These are phyloP conservation scores for Pseudogymnoascus sp. DNA, from an alignment of 2,329 filamentous ascomycete species.

Conservation along the genomic window DNA sequence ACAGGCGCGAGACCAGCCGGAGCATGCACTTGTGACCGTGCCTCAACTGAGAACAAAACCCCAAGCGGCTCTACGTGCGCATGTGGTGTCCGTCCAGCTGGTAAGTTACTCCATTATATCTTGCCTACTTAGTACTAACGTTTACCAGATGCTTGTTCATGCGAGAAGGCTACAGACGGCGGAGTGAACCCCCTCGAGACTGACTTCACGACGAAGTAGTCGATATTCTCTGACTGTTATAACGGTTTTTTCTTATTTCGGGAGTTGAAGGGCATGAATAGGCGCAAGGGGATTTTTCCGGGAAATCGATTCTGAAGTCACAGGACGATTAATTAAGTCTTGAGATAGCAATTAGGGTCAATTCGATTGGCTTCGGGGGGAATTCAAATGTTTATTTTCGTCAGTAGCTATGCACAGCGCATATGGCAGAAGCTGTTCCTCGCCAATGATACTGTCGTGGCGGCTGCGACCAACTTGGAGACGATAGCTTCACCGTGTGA, in stretches of 20 bases:
- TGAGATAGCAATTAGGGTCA: neutral
- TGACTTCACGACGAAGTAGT: conserved; percentile 69
- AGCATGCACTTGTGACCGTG: conserved; percentile 72
- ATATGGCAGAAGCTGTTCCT: neutral
- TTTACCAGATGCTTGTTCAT: conserved; percentile 61
- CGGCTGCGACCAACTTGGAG: neutral
- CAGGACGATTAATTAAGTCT: neutral
- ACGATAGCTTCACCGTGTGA: neutral
- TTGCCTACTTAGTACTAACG: conserved; percentile 12
- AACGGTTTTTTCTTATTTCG: neutral
- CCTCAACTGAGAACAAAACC: conserved; percentile 59
- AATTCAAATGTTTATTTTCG: conserved; percentile 6
- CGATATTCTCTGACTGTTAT: neutral
- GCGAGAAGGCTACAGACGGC: conserved; percentile 61
- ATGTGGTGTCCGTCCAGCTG: conserved; percentile 66
- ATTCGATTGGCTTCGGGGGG: neutral
- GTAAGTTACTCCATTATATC: conserved; percentile 38
- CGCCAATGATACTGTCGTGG: neutral
- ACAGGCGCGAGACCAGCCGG: conserved; percentile 60
- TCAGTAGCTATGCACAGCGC: neutral
- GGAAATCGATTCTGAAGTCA: neutral
- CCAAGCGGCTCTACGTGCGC: conserved; percentile 55
- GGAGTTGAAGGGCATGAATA: neutral
- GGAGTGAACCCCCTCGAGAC: conserved; percentile 61
- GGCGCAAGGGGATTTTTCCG: neutral